Evolutionary conservation across 176 grass and related monocot species (phyloP), one percentile per base, ranked within the genome.

Genomic region (Alopecurus myosuroides): DNA sequence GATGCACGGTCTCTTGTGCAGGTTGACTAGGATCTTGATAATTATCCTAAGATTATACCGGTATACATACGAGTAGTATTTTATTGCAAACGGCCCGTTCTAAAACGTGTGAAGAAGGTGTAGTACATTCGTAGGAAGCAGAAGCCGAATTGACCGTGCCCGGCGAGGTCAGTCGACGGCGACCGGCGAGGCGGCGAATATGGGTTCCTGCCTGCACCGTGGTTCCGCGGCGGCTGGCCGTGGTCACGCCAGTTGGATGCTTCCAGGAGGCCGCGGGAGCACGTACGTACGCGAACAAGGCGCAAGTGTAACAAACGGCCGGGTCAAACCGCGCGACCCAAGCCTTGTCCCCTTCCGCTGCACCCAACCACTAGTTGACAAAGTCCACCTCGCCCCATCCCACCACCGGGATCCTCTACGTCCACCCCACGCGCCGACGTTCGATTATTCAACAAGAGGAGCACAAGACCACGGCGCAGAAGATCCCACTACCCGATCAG

Each of bases 281-380:
- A 42, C 17, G 48, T 30, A 3, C n/a, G n/a, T n/a, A n/a, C n/a
- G 5, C 25, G 0, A 7, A 40, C 44, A 18, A 41, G 36, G n/a
- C 35, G 68, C 53, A 1, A 8, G 18, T 10, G 4, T 62, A 13
- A 0, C 28, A 45, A 48, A 48, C 70, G 1, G 83, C 5, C 55
- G 5, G 46, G 88, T 86, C 84, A 83, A 82, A 74, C 44, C 5
- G 44, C 11, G 36, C 36, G 84, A 82, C 34, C 65, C 0, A 11
- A 1, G 18, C 77, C 25, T 35, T 22, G 30, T 44, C 65, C 0
- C 15, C 55, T 64, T 63, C n/a, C 15, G 17, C 14, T 9, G 23
- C 77, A 25, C 68, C 82, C 50, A 89, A 51, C 48, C 49, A 76
- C 77, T 62, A 15, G 39, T 77, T 86, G 84, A 90, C 88, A 67